Evolutionary conservation across 2,329 filamentous ascomycete species (phyloP), one percentile per base, ranked within the genome.

Genomic region (Furcasterigmium furcatum): DNA sequence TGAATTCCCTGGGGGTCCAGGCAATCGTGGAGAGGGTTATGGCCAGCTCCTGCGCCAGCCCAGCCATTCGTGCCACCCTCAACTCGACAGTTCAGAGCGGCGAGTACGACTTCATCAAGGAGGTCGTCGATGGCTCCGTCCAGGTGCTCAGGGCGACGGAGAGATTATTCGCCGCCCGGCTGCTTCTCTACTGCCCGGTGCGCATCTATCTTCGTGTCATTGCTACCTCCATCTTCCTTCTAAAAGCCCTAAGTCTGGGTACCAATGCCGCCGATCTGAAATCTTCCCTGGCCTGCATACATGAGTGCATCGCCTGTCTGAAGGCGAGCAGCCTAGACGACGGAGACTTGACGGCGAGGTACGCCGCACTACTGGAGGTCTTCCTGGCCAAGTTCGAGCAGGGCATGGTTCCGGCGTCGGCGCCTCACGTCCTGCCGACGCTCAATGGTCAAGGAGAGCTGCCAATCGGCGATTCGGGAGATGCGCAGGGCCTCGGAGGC

Each of bases 31-130:
- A 80, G 47, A 71, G 75, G n/a, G 71, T 69, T 2, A 60, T 76
- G 5, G 60, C 62, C 12, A 61, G n/a, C n/a, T 18, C 18, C 34
- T 7, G 12, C 6, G 18, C 34, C 3, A 18, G 34, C 34, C 18
- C 12, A 67, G 49, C 57, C 44, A 52, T 55, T 43, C 22, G 54
- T 41, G 54, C 63, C 39, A 32, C 71, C 59, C 59, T 71, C 30
- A 55, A 71, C 12, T 58, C 68, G 12, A 18, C n/a, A 18, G 34
- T 12, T 62, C 73, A 52, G 64, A 67, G 70, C 2, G 66, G 68
- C 40, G 76, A 80, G 52, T 78, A 76, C 45, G 69, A 72, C 29
- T 79, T 78, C 50, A 77, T 80, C 13, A 71, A 73, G 55, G 75
- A 79, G 54, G 77, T 80, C 1, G 74, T 79, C 4, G 72, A 79